Percentiles rank a stretch among this genome's conserved stretches.
These are phyloP conservation scores for Abortiporus biennis DNA, from an alignment of 1,284 basidiomycete species.

Conservation along the genomic window DNA sequence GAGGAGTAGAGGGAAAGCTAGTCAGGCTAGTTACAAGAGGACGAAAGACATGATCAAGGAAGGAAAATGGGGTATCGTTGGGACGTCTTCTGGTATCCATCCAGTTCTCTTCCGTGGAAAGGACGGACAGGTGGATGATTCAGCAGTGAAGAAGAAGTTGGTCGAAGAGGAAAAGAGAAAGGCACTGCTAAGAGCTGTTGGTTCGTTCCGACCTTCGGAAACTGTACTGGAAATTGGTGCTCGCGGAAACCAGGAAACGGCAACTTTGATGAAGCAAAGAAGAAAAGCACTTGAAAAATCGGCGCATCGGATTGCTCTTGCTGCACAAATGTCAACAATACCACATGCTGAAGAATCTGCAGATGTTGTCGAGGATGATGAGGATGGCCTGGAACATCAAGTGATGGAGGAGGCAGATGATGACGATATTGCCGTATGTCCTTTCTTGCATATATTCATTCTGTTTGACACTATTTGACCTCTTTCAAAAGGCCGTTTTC, in stretches of 20 bases:
- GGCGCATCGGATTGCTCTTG: constrained; percentile 36
- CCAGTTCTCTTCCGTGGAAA: constrained; percentile 48
- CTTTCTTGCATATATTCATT: not conserved
- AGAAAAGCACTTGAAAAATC: constrained; percentile 74
- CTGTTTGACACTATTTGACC: not conserved
- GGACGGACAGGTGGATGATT: constrained; percentile 12
- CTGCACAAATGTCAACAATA: constrained; percentile 28
- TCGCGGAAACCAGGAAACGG: constrained; percentile 53
- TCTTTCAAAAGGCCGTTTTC: constrained; percentile 65
- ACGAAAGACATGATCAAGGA: constrained; percentile 86
- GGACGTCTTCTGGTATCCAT: constrained; percentile 65
- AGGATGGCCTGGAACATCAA: constrained; percentile 23
- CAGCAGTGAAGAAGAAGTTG: constrained; percentile 16
- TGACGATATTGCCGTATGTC: constrained; percentile 63
- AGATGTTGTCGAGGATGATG: constrained; percentile 31
- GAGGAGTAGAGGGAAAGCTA: constrained; percentile 87
- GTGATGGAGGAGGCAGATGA: constrained; percentile 71
- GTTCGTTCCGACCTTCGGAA: constrained; percentile 81
- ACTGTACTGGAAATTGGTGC: constrained; percentile 93
- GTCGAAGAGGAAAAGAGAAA: constrained; percentile 52
- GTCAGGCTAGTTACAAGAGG: constrained; percentile 78
- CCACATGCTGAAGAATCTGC: constrained; percentile 21
- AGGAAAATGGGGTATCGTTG: constrained; percentile 61
- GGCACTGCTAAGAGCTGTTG: constrained; percentile 70
- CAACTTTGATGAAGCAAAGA: constrained; percentile 84